Base-by-base conservation (phyloP, 2,329 filamentous ascomycete genomes). In the Trichoderma guizhouense region DNA sequence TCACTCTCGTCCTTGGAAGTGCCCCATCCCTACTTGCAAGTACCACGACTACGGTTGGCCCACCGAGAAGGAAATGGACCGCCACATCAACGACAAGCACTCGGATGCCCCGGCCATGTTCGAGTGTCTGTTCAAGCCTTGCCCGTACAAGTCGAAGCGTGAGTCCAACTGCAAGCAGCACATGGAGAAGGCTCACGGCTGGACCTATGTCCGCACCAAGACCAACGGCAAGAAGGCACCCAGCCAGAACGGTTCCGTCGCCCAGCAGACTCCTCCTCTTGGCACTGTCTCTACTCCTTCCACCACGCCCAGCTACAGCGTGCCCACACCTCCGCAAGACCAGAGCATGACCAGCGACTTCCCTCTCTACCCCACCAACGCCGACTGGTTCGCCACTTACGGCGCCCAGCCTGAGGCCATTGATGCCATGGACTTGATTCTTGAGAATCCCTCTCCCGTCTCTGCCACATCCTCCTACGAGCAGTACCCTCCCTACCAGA, bases 111-210 rank as follows among this genome's bases (percentile, higher is more conserved):
- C 96, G 5, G 86, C 90, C 57, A 90, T 97, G 84, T 97, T 90
- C 82, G 90, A 93, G 83, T 99, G 96, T 83, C 83, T 90, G 62
- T 98, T 88, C 83, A 87, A 90, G 76, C 92, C 92, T 28, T 98
- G 96, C 86, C 90, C 93, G 0, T 98, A 98, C 85, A 92, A 94
- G 79, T 97, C 95, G 12, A 98, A 98, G 86, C 92, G 95, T 72
- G 93, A 97, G 84, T 96, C 93, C 74, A 98, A 98, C 82, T 97
- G 94, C 88, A 98, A 98, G 81, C 95, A 98, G 82, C 95, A 98
- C 83, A 98, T 98, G 95, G 95, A 98, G 85, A 98, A 98, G 83
- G 92, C 93, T 0, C 95, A 98, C 78, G 91, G 91, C 72, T 97
- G 93, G 92, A 86, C 87, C n/a, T 98, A 98, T 76, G 88, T 95